These are phyloP conservation scores for Leccinellum luteum DNA, from an alignment of 768 basidiomycete genomes.

Conservation along the genomic window DNA sequence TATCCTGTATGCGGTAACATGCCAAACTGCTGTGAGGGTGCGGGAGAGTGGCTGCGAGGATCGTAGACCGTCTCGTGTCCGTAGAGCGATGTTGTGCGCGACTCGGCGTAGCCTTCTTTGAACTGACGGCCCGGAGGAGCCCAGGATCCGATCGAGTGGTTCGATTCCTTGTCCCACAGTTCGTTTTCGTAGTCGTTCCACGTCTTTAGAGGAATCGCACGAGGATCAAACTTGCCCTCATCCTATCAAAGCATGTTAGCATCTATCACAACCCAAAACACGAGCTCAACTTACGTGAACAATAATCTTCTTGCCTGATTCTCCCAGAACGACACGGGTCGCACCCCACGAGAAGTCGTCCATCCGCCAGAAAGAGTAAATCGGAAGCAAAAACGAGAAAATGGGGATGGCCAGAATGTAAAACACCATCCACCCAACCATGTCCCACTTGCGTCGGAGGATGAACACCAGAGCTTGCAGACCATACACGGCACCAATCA, in stretches of 20 bases:
- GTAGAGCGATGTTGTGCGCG: slow-evolving; percentile 75
- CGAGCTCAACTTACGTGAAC: slow-evolving; percentile 67
- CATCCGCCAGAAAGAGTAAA: slow-evolving; percentile 98
- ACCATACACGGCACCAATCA: slow-evolving; percentile 95
- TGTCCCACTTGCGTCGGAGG: slow-evolving; percentile 94
- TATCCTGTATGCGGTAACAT: slow-evolving; percentile 61
- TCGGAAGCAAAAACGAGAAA: slow-evolving; percentile 89
- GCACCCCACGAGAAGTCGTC: slow-evolving; percentile 97
- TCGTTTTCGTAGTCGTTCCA: slow-evolving; percentile 98
- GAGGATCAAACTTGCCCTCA: slow-evolving; percentile 96
- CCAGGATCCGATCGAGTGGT: slow-evolving; percentile 94
- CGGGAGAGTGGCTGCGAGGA: slow-evolving; percentile 68
- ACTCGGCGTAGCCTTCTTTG: slow-evolving; percentile 75
- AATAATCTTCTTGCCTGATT: slow-evolving; percentile 92
- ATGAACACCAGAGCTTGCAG: slow-evolving; percentile 90
- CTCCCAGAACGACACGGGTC: slow-evolving; percentile 90
- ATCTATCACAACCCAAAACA: slow-evolving; percentile 1
- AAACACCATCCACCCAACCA: slow-evolving; percentile 97
- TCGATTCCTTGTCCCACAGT: slow-evolving; percentile 96
- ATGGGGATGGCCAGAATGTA: slow-evolving; percentile 93
- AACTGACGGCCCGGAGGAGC: slow-evolving; percentile 71
- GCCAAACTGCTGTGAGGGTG: slow-evolving; percentile 61
- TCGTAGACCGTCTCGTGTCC: slow-evolving; percentile 89
- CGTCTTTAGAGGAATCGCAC: slow-evolving; percentile 89
- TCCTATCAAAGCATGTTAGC: slow-evolving; percentile 51